phyloP scores from a whole-genome alignment of 805 yeast genomes.

The Candida cerambycidarum region DNA sequence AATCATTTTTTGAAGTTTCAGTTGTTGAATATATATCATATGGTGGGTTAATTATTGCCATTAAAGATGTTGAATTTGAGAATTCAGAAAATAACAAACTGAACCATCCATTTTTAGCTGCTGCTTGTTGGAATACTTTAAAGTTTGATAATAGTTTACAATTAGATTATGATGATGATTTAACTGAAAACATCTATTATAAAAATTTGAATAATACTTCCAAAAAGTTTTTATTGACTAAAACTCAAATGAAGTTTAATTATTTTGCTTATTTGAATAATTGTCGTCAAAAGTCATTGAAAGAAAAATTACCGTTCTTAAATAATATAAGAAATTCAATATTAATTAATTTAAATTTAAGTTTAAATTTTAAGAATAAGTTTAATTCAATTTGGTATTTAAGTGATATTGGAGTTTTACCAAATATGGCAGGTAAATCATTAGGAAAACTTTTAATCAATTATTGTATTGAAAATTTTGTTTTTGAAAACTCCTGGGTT shows the following conservation, averaged over 20 bases:
- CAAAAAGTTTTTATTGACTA: not conserved
- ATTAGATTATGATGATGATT: constrained; percentile 13
- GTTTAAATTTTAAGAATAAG: constrained; percentile 26
- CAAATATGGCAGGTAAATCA: constrained; percentile 59
- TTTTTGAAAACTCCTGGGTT: constrained; percentile 31
- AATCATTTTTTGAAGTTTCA: constrained; percentile 52
- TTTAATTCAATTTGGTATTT: constrained; percentile 52
- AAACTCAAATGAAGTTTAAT: constrained; percentile 30
- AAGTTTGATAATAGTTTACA: constrained; percentile 16
- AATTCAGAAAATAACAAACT: constrained; percentile 15
- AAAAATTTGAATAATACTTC: constrained; percentile 5
- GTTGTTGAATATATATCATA: constrained; percentile 50
- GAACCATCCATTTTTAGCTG: constrained; percentile 50
- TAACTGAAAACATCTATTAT: constrained; percentile 2
- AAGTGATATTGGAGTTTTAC: constrained; percentile 57
- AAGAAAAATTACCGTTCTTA: constrained; percentile 50
- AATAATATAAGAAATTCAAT: constrained; percentile 44
- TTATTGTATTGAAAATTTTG: constrained; percentile 47
- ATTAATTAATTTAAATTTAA: constrained; percentile 35
- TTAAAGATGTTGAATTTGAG: constrained; percentile 50
- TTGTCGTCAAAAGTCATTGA: constrained; percentile 50
- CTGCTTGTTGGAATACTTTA: constrained; percentile 45
- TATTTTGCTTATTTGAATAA: constrained; percentile 33
- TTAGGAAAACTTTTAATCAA: constrained; percentile 53
- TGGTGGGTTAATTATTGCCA: constrained; percentile 51